Evolutionary conservation across 352 stramenopile species (phyloP), one percentile per base, ranked within the genome.

Genomic region (Pythium oligandrum): DNA sequence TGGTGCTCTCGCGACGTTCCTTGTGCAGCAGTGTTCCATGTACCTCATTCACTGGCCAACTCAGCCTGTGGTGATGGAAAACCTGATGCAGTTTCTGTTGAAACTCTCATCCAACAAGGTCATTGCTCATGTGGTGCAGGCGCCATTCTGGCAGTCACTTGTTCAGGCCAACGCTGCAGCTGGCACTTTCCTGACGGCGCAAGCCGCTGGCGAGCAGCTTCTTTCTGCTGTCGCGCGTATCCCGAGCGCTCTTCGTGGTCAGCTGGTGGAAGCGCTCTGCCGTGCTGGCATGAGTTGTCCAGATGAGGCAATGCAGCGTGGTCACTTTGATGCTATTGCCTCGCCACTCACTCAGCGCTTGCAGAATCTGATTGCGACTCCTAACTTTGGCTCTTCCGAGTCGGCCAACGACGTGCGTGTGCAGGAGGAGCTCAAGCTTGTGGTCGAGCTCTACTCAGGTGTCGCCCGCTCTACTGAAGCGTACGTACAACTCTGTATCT

Each of bases 21-120:
- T 93, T 11, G 66, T 92, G 1, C 69, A 91, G 51, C 70, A 86
- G 42, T 66, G 66, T 38, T 84, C 75, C 4, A 48, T 83, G 30
- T 95, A 93, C 40, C 48, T 95, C 38, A 68, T 89, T 37, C 73
- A 91, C 58, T 95, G 84, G 84, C 74, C 83, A 0, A 91, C 83
- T 1, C 80, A 95, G 33, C 83, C 84, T 0, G 62, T 90, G 3
- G 81, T 95, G 44, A 91, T 92, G 71, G 66, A 93, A 58, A 80
- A 95, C 36, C 59, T 90, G 4, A 86, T 94, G 46, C 70, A 91
- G 42, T 86, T 88, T 31, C 55, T 94, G 32, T 53, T 94, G 33
- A 60, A 84, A 42, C 58, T 93, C 3, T 79, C 79, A 1, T 88
- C 83, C 47, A 85, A 75, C 17, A 66, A 68, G 54, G 79, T 70